Base-by-base conservation (phyloP, 2,329 filamentous ascomycete species). In the Microdochium nivale region DNA sequence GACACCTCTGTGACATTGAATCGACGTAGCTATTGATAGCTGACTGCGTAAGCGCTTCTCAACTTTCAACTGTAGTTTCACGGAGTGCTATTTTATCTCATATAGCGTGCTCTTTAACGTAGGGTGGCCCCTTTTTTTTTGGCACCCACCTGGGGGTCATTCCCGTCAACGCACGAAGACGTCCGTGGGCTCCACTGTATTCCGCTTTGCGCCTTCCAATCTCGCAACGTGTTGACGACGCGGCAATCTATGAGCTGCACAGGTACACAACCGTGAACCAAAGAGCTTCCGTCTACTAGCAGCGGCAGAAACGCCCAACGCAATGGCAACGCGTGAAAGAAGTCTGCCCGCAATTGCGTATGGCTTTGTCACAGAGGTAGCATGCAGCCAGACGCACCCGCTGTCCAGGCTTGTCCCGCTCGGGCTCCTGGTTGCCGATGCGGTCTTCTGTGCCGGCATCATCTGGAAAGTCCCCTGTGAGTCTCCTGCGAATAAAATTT, bases 391-490 rank as follows among this genome's bases (percentile, higher is more conserved):
- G n/a, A 23, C 40, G n/a, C 40, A 44, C 40, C 40, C 21, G 40
- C 68, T 81, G 48, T 77, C 79, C 8, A 69, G 65, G 54, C 62
- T 76, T 37, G 62, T 83, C 25, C 72, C 83, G 5, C 77, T 83
- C 0, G 71, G 83, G 3, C 75, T 96, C 5, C 74, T 94, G 58
- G 65, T 86, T 30, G 73, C 79, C 51, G 91, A 96, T 64, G 83
- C 82, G 8, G 67, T 80, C 19, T 78, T 96, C 23, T 94, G 88
- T 67, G 77, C 72, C 16, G 65, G 88, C 32, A 78, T 96, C 56
- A 87, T 96, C 57, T 84, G 82, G 78, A 91, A 84, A 67, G 78
- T 96, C 53, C 84, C 90, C 40, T 96, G 90, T 95, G 74, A 72
- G 86, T 64, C 51, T 33, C 43, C 13, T 27, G 16, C 46, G 52